phyloP scores from a whole-genome alignment of 2,329 filamentous ascomycete genomes.

The Cytospora piceae region DNA sequence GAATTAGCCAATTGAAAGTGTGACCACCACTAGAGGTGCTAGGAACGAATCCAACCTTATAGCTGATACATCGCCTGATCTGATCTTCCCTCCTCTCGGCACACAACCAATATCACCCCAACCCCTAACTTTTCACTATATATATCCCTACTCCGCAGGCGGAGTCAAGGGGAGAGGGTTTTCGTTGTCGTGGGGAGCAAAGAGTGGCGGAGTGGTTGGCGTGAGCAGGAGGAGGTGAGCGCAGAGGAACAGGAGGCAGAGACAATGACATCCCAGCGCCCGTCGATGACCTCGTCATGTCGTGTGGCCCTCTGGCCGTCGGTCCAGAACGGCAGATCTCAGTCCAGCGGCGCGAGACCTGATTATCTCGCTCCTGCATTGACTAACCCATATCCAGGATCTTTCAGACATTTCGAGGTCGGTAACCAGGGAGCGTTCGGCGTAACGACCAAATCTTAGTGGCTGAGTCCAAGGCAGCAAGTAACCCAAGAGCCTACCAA shows the following conservation, averaged over 20 bases:
- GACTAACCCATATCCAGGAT: slow-evolving; percentile 23
- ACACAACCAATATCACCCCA: too few species aligned
- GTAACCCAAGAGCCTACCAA: slow-evolving; percentile 25
- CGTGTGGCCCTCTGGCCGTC: slow-evolving; percentile 16
- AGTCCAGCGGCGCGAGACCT: slow-evolving; percentile 18
- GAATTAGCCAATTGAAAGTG: too few species aligned
- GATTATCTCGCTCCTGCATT: background rate
- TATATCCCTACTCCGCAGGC: slow-evolving; percentile 14
- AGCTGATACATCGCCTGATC: too few species aligned
- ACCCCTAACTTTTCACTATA: too few species aligned
- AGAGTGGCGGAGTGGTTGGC: slow-evolving; percentile 13
- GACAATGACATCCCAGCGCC: slow-evolving; percentile 13
- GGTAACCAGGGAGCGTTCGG: slow-evolving; percentile 7
- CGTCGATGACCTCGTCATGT: slow-evolving; percentile 22
- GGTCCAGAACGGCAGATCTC: slow-evolving; percentile 16
- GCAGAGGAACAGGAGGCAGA: slow-evolving; percentile 16
- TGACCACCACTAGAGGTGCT: too few species aligned
- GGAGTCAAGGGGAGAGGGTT: slow-evolving; percentile 19
- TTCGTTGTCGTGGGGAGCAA: slow-evolving; percentile 7
- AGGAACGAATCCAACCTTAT: too few species aligned
- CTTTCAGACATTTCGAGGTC: slow-evolving; percentile 24
- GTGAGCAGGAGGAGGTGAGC: slow-evolving; percentile 1
- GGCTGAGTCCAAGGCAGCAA: slow-evolving; percentile 27
- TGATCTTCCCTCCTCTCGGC: too few species aligned
- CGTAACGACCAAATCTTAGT: slow-evolving; percentile 14